Conservation (phyloP, 768 basidiomycete species). For the Mycena filopes region DNA sequence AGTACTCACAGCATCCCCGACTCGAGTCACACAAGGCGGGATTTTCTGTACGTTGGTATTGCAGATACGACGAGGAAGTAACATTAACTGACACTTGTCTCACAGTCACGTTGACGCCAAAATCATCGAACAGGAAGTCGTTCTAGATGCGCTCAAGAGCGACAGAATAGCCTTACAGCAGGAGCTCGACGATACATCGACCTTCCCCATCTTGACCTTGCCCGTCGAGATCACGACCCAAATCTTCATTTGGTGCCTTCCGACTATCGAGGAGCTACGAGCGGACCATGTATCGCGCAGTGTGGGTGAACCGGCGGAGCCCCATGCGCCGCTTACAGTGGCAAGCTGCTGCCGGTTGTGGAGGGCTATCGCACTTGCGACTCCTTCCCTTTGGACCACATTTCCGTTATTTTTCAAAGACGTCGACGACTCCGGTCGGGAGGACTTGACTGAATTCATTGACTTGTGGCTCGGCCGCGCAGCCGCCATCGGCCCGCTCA, state of each 20-base stretch:
- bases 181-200: not conserved
- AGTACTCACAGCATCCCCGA: too few species aligned
- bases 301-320: too few species aligned
- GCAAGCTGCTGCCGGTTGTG: not conserved
- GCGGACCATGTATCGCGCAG: not conserved
- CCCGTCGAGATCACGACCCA: conserved; percentile 6
- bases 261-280: not conserved
- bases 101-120: too few species aligned
- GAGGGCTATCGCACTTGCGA: not conserved
- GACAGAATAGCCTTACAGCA: not conserved
- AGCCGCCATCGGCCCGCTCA: not conserved
- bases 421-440: too few species aligned
- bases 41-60: too few species aligned
- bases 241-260: conserved; percentile 12
- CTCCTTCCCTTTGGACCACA: not conserved
- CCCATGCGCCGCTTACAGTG: too few species aligned
- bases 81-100: too few species aligned
- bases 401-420: not conserved
- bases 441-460: not conserved
- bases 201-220: not conserved
- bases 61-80: too few species aligned
- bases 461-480: not conserved
- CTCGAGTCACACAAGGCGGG: too few species aligned
- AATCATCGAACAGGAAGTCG: too few species aligned
- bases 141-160: too few species aligned